Evolutionary conservation across 345 rosid genomes (phyloP), one percentile per base, ranked within the genome.

Genomic region (Odontarrhena argentea): DNA sequence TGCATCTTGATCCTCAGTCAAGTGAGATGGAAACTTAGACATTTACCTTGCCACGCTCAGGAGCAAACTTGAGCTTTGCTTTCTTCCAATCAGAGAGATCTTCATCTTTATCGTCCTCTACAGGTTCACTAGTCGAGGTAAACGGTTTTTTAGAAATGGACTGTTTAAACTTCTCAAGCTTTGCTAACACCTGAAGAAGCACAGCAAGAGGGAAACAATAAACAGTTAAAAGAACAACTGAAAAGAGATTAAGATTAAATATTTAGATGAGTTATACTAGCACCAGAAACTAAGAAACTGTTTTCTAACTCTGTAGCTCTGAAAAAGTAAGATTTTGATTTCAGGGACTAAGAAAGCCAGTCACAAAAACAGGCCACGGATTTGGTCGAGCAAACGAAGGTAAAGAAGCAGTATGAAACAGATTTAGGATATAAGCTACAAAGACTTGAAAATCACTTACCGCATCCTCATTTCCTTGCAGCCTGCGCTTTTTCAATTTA

Each of bases 391-490:
- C 43, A 40, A 66, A 58, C 42, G 48, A 55, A 61, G 8, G 43
- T 46, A 59, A 61, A 13, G 9, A 25, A 51, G 35, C 24, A 6
- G 5, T 51, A 78, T 4, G 49, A 48, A 68, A 24, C 30, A 40
- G 49, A 43, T 53, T 65, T 43, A 6, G 34, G 4, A 40, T 45
- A 40, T 63, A 47, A 71, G 55, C 48, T 50, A 55, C 54, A 61
- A 58, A 68, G 55, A 37, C 52, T 25, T 30, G 51, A 55, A 59
- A 53, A 65, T 50, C 63, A 75, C 88, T 67, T 68, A 94, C 99
- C 35, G 87, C 97, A 76, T 88, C 97, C 74, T 94, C 99, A 34
- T 92, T 93, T 47, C 97, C 95, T 85, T 79, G 87, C 72, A 81
- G 82, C 75, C 96, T 79, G 70, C 96, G 93, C 72, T 86, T 94